Evolutionary conservation across 2,329 filamentous ascomycete genomes (phyloP).

Genomic region (Diplodia scrobiculata): DNA sequence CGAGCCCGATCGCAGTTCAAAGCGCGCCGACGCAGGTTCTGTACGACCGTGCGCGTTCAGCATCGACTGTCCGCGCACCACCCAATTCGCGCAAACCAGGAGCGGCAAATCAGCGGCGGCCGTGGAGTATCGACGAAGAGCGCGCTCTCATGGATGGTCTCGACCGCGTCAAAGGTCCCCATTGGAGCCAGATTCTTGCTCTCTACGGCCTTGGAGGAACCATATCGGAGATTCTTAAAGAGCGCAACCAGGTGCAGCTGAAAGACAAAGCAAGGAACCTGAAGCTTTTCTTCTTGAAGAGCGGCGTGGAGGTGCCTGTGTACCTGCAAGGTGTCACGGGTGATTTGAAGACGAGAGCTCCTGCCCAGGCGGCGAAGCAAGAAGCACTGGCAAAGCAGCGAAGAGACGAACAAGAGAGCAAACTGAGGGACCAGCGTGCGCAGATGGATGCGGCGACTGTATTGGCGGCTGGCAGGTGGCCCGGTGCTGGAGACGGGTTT

Average conservation of each 20-base stretch:
- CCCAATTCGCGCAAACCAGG: constrained; percentile 56
- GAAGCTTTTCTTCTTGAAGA: constrained; percentile 90
- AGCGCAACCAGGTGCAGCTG: constrained; percentile 85
- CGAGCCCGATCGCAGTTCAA: constrained; percentile 46
- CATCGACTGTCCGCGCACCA: constrained; percentile 58
- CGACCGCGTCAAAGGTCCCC: constrained; percentile 84
- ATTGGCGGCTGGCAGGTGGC: constrained; percentile 22
- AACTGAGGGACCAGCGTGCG: constrained; percentile 14
- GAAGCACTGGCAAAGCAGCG: constrained; percentile 29
- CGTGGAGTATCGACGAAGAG: constrained; percentile 88
- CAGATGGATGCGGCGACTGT: constrained; percentile 28
- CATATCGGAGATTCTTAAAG: constrained; percentile 79
- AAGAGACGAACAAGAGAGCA: constrained; percentile 26
- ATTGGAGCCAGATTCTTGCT: constrained; percentile 89
- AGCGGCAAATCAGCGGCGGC: constrained; percentile 64
- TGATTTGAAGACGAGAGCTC: constrained; percentile 82
- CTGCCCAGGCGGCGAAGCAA: constrained; percentile 56
- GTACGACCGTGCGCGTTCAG: constrained; percentile 60
- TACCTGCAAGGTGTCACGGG: constrained; percentile 86
- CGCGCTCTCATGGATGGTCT: constrained; percentile 86
- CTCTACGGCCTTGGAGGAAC: constrained; percentile 80
- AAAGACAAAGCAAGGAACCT: constrained; percentile 91
- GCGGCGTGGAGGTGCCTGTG: constrained; percentile 84
- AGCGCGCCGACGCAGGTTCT: constrained; percentile 58
- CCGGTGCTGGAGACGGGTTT: constrained; percentile 9